Base-by-base conservation (phyloP, 352 stramenopile genomes). In the Aphanomyces stellatus region DNA sequence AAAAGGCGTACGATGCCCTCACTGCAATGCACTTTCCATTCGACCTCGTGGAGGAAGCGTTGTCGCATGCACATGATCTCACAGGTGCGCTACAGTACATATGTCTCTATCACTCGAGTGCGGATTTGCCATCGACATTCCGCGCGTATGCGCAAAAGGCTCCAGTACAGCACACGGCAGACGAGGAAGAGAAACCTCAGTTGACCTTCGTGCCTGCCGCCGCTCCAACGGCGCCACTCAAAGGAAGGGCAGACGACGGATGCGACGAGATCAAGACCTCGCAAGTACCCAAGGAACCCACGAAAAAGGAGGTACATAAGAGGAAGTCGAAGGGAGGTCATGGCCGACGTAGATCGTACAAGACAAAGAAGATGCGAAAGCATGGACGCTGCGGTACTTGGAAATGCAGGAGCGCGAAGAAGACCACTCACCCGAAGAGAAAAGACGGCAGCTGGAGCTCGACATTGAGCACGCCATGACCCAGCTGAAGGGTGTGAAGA, bases 361-460 rank as follows among this genome's bases (percentile, higher is more conserved):
- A 22, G 31, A 51, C 6, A n/a, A 22, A 30, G 34, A 67, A 13
- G 33, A 35, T 10, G 60, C 60, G 2, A 67, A 67, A 57, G 60
- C 81, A 33, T 93, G 84, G 84, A 93, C 84, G 19, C 78, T 89
- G 70, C 76, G 79, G 51, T 93, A 93, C 69, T 55, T 93, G 53
- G 62, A 80, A 66, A 74, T 79, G 42, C 81, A 90, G 63, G 74
- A 88, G 51, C 57, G 78, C 34, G 72, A 71, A 37, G 68, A 70
- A 11, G 57, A 62, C 40, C 72, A 80, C 27, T 57, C 37, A 27
- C 79, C 62, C 28, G 76, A 76, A 34, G 73, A 75, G 8, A 62
- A 77, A 30, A 49, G 86, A 51, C 56, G 75, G 8, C 73, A 80
- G 63, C 68, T 91, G 22, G 81, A 90, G 63, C 59, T 55, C 17